phyloP scores from a whole-genome alignment of 352 stramenopile genomes.

The Phytopythium cucurbitacearum region DNA sequence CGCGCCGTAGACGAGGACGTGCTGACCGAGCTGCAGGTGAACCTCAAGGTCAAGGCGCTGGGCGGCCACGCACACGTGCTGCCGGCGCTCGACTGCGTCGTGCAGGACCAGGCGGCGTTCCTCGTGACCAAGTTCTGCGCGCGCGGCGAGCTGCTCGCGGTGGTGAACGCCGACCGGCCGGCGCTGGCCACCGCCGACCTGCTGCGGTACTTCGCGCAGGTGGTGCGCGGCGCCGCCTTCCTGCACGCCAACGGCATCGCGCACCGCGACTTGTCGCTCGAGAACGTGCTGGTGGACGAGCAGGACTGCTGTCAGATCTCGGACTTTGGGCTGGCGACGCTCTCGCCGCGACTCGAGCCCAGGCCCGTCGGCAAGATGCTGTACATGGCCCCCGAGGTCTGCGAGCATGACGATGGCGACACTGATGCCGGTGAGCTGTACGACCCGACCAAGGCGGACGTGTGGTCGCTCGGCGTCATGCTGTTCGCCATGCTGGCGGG shows the following conservation, averaged over 20 bases:
- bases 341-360: slow-evolving; percentile 14
- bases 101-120: slow-evolving; percentile 52
- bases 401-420: slow-evolving; percentile 18
- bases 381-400: slow-evolving; percentile 80
- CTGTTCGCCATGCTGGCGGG: slow-evolving; percentile 68
- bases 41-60: slow-evolving; percentile 49
- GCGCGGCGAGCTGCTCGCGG: slow-evolving; percentile 61
- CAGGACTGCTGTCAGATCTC: slow-evolving; percentile 66
- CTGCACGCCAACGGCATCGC: slow-evolving; percentile 71
- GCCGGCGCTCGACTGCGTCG: slow-evolving; percentile 57
- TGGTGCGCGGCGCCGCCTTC: slow-evolving; percentile 57
- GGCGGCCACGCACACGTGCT: slow-evolving; percentile 72
- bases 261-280: slow-evolving; percentile 77
- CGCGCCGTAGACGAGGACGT: slow-evolving; percentile 62
- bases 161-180: slow-evolving; percentile 52
- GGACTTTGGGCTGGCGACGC: slow-evolving; percentile 76
- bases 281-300: slow-evolving; percentile 78
- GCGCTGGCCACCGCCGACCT: slow-evolving; percentile 21
- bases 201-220: slow-evolving; percentile 65
- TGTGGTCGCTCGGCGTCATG: slow-evolving; percentile 83
- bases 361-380: slow-evolving; percentile 67
- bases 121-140: slow-evolving; percentile 72
- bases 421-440: slow-evolving; percentile 25
- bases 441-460: slow-evolving; percentile 56
- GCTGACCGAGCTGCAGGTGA: slow-evolving; percentile 63